phyloP scores from a whole-genome alignment of 768 basidiomycete species.

The Psilocybe tampanensis region DNA sequence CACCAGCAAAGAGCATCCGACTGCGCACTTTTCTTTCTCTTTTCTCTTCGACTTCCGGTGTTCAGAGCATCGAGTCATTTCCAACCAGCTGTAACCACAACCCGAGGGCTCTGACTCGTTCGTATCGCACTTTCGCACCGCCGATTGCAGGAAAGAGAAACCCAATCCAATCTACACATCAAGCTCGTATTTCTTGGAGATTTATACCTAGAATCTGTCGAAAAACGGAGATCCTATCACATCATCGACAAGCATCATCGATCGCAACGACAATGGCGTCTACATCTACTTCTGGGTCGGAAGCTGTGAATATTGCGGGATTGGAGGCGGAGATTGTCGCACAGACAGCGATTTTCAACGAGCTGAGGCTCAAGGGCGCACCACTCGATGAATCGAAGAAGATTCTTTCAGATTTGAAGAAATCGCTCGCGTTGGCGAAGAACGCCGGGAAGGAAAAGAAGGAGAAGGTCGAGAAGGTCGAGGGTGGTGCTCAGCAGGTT shows the following conservation, averaged over 20 bases:
- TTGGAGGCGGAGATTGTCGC: slow-evolving; percentile 57
- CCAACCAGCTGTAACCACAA: not conserved
- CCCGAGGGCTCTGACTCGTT: not conserved
- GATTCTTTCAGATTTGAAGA: slow-evolving; percentile 71
- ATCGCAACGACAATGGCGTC: not conserved
- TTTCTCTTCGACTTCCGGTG: not conserved
- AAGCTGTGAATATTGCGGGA: slow-evolving; percentile 10
- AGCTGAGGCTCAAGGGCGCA: slow-evolving; percentile 55
- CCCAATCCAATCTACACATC: not conserved
- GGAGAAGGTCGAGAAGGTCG: slow-evolving; percentile 20
- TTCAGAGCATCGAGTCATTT: not conserved
- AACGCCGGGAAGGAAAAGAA: slow-evolving; percentile 44
- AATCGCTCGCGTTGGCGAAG: slow-evolving; percentile 46
- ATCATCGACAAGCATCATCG: not conserved
- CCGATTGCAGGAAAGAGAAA: not conserved
- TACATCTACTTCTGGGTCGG: not conserved
- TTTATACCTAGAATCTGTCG: not conserved
- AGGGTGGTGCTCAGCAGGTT: slow-evolving; percentile 32
- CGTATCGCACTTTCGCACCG: not conserved
- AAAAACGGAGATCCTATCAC: not conserved
- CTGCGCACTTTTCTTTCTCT: not conserved
- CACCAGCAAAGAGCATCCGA: not conserved
- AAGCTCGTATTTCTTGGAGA: not conserved
- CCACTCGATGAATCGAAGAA: slow-evolving; percentile 70
- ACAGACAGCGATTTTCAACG: slow-evolving; percentile 61